These are phyloP conservation scores for Globisporangium spinosum DNA, from an alignment of 352 stramenopile species.

Conservation along the genomic window DNA sequence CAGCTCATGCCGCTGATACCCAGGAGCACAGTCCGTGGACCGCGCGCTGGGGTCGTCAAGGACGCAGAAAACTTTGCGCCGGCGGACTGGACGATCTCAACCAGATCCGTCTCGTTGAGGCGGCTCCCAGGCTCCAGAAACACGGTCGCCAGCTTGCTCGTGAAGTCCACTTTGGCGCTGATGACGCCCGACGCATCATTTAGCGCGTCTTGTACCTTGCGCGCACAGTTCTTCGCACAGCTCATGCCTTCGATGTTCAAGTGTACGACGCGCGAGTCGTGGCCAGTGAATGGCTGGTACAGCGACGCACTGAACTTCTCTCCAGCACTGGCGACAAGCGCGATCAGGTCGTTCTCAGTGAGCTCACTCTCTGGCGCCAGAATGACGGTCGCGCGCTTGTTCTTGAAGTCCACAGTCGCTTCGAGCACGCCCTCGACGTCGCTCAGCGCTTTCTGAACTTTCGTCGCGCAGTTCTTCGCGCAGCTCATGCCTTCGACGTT, in stretches of 20 bases:
- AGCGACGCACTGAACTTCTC: slow-evolving; percentile 51
- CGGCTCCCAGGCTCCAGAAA: slow-evolving; percentile 71
- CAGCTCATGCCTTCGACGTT: slow-evolving; percentile 77
- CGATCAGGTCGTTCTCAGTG: slow-evolving; percentile 66
- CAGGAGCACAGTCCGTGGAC: slow-evolving; percentile 51
- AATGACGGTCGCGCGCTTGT: slow-evolving; percentile 69
- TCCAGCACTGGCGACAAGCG: slow-evolving; percentile 43
- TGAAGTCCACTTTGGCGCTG: slow-evolving; percentile 75
- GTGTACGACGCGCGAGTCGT: slow-evolving; percentile 70
- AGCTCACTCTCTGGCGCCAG: slow-evolving; percentile 55
- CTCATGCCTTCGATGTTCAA: slow-evolving; percentile 76
- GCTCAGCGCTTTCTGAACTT: slow-evolving; percentile 54
- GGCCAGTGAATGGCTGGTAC: slow-evolving; percentile 63
- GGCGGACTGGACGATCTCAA: slow-evolving; percentile 53
- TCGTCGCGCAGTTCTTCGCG: slow-evolving; percentile 55
- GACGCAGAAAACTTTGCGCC: slow-evolving; percentile 64
- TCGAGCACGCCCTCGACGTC: slow-evolving; percentile 53
- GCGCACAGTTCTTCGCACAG: slow-evolving; percentile 67
- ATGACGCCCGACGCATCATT: slow-evolving; percentile 59
- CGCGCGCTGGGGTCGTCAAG: slow-evolving; percentile 32
- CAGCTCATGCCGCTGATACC: slow-evolving; percentile 77
- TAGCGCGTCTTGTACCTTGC: slow-evolving; percentile 73
- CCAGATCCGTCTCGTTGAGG: slow-evolving; percentile 56
- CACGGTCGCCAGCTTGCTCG: slow-evolving; percentile 67
- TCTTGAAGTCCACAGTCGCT: slow-evolving; percentile 62